Base-by-base conservation (phyloP, 176 grass and related monocot species). In the Oryza longistaminata region DNA sequence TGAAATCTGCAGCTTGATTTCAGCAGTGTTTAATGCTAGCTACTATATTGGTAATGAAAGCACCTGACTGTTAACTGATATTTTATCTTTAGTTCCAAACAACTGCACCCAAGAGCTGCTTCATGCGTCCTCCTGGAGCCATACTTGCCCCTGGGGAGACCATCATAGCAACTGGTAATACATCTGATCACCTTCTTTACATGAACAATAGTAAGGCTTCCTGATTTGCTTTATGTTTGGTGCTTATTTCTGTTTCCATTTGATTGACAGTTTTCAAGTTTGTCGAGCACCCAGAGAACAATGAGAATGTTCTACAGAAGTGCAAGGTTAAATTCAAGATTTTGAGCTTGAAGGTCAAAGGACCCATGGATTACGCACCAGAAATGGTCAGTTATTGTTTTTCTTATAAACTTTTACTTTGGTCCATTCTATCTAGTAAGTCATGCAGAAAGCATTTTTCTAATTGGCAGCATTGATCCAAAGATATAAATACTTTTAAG, bases 261-360 rank as follows among this genome's bases (percentile, higher is more conserved):
- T 76, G 68, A 85, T 82, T 65, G 48, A 33, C 75, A 99, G 93
- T 96, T 76, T 99, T 99, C 92, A 99, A 99, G 84, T 99, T 96
- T 92, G 91, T 99, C 44, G 96, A 99, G 86, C 96, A 92, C 25
- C 96, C 96, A 70, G 93, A 99, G 75, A 99, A 95, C 83, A 99
- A 96, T 86, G 93, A 94, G 48, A 95, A 98, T 87, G 49, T 85
- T 68, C 79, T 94, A 55, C 88, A 96, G 72, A 96, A 99, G 75
- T 90, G 83, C 83, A 94, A 96, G 65, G 91, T 99, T 42, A 99
- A 99, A 83, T 99, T 99, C 86, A 99, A 99, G 82, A 99, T 99
- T 78, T 82, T 99, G 84, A 99, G 96, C 79, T 93, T 99, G 88
- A 99, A 99, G 81, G 96, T 99, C 72, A 92, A 99, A 86, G 96